Evolutionary conservation across 1,284 basidiomycete species (phyloP).

Genomic region (Phlebopus sp.): DNA sequence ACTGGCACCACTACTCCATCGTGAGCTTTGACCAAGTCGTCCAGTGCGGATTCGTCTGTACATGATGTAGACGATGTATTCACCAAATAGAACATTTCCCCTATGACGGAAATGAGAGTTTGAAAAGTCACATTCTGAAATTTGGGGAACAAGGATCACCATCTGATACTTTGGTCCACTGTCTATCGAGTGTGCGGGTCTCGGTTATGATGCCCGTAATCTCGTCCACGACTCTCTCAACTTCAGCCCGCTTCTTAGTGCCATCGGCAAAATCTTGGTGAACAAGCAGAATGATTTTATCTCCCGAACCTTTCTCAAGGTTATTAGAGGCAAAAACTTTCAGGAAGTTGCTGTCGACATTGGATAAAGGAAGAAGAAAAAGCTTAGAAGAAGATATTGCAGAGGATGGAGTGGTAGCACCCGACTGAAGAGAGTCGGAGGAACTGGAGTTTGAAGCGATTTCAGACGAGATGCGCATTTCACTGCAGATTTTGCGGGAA

Average conservation of each 20-base stretch:
- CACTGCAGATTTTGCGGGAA: neutral
- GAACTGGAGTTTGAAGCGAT: slow-evolving; percentile 11
- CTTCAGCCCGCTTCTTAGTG: slow-evolving; percentile 2
- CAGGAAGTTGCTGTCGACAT: slow-evolving; percentile 15
- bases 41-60: slow-evolving; percentile 13
- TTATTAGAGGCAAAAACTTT: slow-evolving; percentile 17
- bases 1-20: slow-evolving; percentile 11
- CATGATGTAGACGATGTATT: slow-evolving; percentile 7
- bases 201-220: slow-evolving; percentile 18
- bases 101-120: neutral
- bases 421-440: slow-evolving; percentile 21
- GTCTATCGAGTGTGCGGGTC: slow-evolving; percentile 7
- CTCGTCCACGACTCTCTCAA: slow-evolving; percentile 8
- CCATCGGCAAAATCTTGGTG: slow-evolving; percentile 9
- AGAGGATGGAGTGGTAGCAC: slow-evolving; percentile 25
- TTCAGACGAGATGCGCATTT: slow-evolving; percentile 16
- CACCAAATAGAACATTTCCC: slow-evolving; percentile 19
- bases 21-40: slow-evolving; percentile 18
- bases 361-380: slow-evolving; percentile 23
- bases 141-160: slow-evolving; percentile 8
- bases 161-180: slow-evolving; percentile 22
- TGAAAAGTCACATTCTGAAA: neutral
- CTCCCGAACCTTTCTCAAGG: slow-evolving; percentile 30
- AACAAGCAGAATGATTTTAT: slow-evolving; percentile 25
- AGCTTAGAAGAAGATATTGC: slow-evolving; percentile 21